Evolutionary conservation across 345 rosid species (phyloP).

Genomic region (Populus deltoides): DNA sequence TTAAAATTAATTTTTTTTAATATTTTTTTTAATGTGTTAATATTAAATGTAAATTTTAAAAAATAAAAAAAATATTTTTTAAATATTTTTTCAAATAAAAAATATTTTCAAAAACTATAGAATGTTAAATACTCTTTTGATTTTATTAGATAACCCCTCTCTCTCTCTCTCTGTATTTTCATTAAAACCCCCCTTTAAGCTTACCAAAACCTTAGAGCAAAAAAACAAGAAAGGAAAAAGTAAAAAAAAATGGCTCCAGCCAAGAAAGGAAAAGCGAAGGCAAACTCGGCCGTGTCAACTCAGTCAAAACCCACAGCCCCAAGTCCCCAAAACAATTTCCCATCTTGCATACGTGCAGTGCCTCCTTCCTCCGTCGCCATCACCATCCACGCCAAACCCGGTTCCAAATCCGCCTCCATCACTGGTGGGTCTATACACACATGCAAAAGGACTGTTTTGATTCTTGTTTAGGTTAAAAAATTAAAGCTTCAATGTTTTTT

Average conservation of each 20-base stretch:
- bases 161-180: too few species aligned
- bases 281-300: slow-evolving; percentile 23
- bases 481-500: neutral
- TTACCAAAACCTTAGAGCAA: too few species aligned
- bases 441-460: neutral
- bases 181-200: too few species aligned
- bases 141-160: too few species aligned
- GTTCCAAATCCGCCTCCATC: slow-evolving; percentile 81
- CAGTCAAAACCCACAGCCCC: neutral
- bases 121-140: too few species aligned
- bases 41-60: too few species aligned
- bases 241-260: slow-evolving; percentile 51
- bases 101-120: too few species aligned
- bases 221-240: too few species aligned
- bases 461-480: neutral
- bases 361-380: slow-evolving; percentile 81
- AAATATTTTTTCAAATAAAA: too few species aligned
- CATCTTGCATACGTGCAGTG: slow-evolving; percentile 59
- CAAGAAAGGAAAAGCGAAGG: slow-evolving; percentile 56
- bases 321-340: slow-evolving; percentile 27
- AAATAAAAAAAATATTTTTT: too few species aligned
- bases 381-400: slow-evolving; percentile 95
- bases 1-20: too few species aligned
- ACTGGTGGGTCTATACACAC: slow-evolving; percentile 42
- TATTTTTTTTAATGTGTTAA: too few species aligned